Evolutionary conservation across 176 grass and related monocot species (phyloP), one percentile per base, ranked within the genome.

Genomic region (Avena atlantica): DNA sequence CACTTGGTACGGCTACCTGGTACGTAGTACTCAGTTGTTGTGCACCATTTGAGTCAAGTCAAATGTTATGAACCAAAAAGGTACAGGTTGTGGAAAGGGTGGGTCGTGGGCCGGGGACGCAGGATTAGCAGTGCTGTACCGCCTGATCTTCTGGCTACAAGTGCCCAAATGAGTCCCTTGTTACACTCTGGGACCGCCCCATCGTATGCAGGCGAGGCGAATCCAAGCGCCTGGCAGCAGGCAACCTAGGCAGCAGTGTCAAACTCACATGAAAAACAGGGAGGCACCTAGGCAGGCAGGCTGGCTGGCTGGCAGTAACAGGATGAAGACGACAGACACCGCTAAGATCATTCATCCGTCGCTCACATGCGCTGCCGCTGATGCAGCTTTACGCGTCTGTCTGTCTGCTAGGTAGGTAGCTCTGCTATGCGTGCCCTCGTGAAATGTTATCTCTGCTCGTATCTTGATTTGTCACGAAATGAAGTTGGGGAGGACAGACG

Each of bases 191-290:
- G 70, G 83, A 36, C 83, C 71, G 49, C 50, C 40, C 70, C 14
- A 45, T 79, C 49, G 7, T 75, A 25, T 27, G n/a, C 70, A 74
- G 60, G 58, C 9, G 1, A 56, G 3, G 61, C 59, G 45, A 85
- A 68, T 56, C 74, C 63, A 86, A 58, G 51, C 21, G 31, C 21
- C 49, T 57, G 81, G 13, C 50, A 78, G 13, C 50, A 78, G 81
- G 13, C 50, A 78, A 55, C 74, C 55, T 55, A 34, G 48, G 49
- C 48, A 63, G 74, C 8, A 48, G 17, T 14, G 74, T 56, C 55
- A 24, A 24, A 24, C 11, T 36, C 84, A 79, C 62, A 70, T 86
- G 76, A 9, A 23, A 14, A 86, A 48, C n/a, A 60, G 85, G 52
- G 34, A 58, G 15, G 64, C 64, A 57, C 60, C 13, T 4, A 42